phyloP scores from a whole-genome alignment of 2,329 filamentous ascomycete genomes.

The Aspergillus glaucus region DNA sequence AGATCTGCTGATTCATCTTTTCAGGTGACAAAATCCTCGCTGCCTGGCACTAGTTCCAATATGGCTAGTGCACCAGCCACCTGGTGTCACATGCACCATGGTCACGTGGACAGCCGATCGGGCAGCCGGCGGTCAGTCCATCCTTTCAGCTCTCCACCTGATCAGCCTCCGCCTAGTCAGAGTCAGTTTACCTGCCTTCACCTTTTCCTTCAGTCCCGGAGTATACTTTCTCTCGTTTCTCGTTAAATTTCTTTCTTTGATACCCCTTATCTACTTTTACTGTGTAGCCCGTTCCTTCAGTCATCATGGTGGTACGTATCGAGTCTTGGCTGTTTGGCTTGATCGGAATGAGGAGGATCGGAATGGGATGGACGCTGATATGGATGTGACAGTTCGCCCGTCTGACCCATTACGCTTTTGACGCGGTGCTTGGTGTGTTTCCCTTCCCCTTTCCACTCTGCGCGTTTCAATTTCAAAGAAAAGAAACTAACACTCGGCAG shows the following conservation, averaged over 20 bases:
- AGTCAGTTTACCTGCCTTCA: too few species aligned
- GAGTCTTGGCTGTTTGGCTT: too few species aligned
- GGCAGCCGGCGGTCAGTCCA: too few species aligned
- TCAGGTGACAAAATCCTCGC: background rate
- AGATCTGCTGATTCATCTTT: too few species aligned
- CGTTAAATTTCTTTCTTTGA: too few species aligned
- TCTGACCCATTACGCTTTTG: conserved; percentile 90
- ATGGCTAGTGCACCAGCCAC: background rate
- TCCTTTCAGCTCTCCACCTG: background rate
- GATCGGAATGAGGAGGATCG: background rate
- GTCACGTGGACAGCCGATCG: background rate
- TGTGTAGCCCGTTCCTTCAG: background rate
- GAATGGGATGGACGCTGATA: conserved; percentile 44
- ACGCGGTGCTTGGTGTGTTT: conserved; percentile 78
- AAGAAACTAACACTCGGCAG: conserved; percentile 38
- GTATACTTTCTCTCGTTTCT: too few species aligned
- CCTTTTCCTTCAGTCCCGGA: too few species aligned
- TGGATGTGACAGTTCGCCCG: conserved; percentile 70
- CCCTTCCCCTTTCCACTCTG: background rate
- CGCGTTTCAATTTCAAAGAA: background rate
- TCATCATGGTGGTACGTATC: conserved; percentile 13
- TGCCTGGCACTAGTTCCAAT: background rate
- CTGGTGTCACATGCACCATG: background rate
- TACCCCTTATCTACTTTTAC: too few species aligned
- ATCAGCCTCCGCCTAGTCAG: background rate